Base-by-base conservation (phyloP, 169 alveolate genomes). In the Ichthyophthirius multifiliis region DNA sequence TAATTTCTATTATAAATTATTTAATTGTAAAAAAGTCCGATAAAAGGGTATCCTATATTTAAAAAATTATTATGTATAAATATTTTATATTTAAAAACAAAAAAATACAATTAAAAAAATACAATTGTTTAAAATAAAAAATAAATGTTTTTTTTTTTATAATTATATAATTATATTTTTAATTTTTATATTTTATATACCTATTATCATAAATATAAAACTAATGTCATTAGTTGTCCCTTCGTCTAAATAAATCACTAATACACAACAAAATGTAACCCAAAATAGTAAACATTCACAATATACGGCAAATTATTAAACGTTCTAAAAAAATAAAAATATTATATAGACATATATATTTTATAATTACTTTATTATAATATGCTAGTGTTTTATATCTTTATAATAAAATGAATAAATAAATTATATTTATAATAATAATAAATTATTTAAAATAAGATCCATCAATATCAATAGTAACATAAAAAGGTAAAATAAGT, bases 161-260 rank as follows among this genome's bases (percentile, higher is more conserved):
- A n/a, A n/a, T n/a, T n/a, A n/a, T n/a, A n/a, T n/a, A n/a, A n/a
- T n/a, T n/a, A n/a, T n/a, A n/a, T n/a, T n/a, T n/a, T n/a, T n/a
- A n/a, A n/a, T n/a, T n/a, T n/a, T n/a, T 63, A 12, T 20, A 30
- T 3, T 1, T 20, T 0, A 30, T 20, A 30, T 64, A 32, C 43
- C 30, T 12, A 32, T 64, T 32, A 32, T 18, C 30, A 32, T 23
- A 63, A 65, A 78, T 6, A 78, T 45, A n/a, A 55, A 10, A 20
- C 85, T 80, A 1, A 79, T 75, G 20, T 65, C 47, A 79, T 79
- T 80, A 5, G 37, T 39, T 13, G 46, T 35, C 5, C 75, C 80
- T 9, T 16, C 20, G 43, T 79, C 85, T 15, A 79, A 67, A 41
- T 65, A 79, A 27, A 34, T 43, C 44, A 48, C 73, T 2, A 79